These are phyloP conservation scores for Dipteronia sinensis DNA, from an alignment of 345 rosid species.

Conservation along the genomic window DNA sequence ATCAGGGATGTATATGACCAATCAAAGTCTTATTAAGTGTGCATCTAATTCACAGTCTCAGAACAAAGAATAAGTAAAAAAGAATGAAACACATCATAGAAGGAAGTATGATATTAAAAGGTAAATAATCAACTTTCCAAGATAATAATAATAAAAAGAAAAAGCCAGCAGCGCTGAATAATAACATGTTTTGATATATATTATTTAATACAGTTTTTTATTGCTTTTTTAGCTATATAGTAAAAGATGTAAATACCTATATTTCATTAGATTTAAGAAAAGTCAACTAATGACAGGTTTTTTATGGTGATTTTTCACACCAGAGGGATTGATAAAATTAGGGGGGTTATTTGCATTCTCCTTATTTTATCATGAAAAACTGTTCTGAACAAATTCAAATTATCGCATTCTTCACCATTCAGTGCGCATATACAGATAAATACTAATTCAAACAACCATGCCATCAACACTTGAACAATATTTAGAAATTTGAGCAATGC, in stretches of 20 bases:
- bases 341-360: no score
- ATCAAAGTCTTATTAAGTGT: background rate
- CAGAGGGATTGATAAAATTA: no score
- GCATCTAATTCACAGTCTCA: background rate
- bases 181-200: no score
- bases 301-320: no score
- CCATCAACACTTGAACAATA: background rate
- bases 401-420: background rate
- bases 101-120: background rate
- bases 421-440: background rate
- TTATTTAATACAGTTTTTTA: no score
- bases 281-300: no score
- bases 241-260: no score
- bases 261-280: no score
- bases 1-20: background rate
- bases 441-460: background rate
- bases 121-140: no score
- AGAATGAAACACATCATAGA: background rate
- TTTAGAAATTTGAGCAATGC: background rate
- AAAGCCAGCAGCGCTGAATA: no score
- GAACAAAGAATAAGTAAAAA: background rate
- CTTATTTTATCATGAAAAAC: background rate
- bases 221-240: no score
- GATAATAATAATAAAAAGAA: no score
- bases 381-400: background rate